These are phyloP conservation scores for Leccinum imitatum DNA, from an alignment of 768 basidiomycete genomes.

Conservation along the genomic window DNA sequence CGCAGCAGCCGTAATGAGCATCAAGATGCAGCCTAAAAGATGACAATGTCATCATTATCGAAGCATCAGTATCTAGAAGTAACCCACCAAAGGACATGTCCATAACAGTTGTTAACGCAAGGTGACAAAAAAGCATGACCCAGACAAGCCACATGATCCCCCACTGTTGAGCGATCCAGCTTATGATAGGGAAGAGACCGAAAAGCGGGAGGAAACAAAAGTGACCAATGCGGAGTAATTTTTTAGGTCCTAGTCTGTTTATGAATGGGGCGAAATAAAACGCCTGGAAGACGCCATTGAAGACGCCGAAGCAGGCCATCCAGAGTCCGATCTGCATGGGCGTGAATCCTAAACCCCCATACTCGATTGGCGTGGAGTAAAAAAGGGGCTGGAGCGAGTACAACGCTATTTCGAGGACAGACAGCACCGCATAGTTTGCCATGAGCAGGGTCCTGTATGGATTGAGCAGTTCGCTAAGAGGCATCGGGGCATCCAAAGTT, in stretches of 20 bases:
- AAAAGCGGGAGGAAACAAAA: constrained; percentile 31
- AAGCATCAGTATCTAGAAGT: constrained; percentile 1
- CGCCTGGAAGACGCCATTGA: constrained; percentile 33
- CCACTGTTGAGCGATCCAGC: constrained; percentile 26
- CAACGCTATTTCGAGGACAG: constrained; percentile 36
- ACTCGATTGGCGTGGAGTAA: constrained; percentile 36
- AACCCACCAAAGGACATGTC: constrained; percentile 36
- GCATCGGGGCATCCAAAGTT: constrained; percentile 15
- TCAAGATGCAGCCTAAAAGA: constrained; percentile 59
- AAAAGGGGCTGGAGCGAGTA: constrained; percentile 40
- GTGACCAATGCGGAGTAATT: constrained; percentile 30
- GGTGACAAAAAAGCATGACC: constrained; percentile 27
- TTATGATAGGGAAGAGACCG: constrained; percentile 32
- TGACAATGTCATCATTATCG: neutral
- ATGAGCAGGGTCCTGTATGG: constrained; percentile 32
- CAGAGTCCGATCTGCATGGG: constrained; percentile 37
- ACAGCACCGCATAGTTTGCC: constrained; percentile 38
- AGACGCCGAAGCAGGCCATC: constrained; percentile 36
- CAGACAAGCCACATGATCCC: constrained; percentile 28
- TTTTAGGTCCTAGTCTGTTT: constrained; percentile 31
- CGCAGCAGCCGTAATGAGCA: constrained; percentile 64
- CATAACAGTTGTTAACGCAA: constrained; percentile 21
- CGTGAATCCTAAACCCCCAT: constrained; percentile 39
- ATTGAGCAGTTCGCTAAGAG: constrained; percentile 32
- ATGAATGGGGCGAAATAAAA: constrained; percentile 34